Evolutionary conservation across 1,139 yeast genomes (phyloP), one percentile per base, ranked within the genome.

Genomic region (Saccharomyces hybrid): DNA sequence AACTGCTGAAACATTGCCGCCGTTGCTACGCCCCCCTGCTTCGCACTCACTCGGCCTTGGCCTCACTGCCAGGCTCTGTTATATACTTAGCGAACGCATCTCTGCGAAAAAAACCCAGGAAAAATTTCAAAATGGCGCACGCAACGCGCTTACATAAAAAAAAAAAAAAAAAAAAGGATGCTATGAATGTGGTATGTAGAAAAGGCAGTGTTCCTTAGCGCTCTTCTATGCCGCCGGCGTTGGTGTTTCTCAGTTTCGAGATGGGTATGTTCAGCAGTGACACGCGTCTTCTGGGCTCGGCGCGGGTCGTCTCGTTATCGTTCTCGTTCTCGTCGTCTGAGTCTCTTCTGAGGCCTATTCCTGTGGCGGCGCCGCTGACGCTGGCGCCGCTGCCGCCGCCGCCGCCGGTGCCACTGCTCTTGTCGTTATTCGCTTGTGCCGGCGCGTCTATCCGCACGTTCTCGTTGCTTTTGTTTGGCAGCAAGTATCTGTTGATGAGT

Each of bases 251-350:
- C 26, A 62, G 30, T 50, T 56, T 61, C 7, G 62, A 50, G 13
- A 62, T 58, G 6, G 63, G 63, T 16, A 61, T 60, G 50, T 58
- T 62, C 31, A 62, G 51, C n/a, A 62, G 47, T 5, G 63, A 62
- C 16, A 60, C 31, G 25, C 57, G 55, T 42, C 59, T 56, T 14
- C 57, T 51, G 8, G 54, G 32, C 16, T 42, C 42, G 50, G 20
- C 20, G 20, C 20, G 20, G 20, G 20, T 16, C 20, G 2, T 16
- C 20, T 16, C 20, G 20, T 2, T 16, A 16, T 16, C 2, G 20
- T 16, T 16, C 30, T 44, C 30, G 48, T 46, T 46, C 31, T 25
- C 20, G 6, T 26, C 14, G 8, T 25, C 20, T 3, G 48, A 9
- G 28, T 25, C 20, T 13, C 8, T 14, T 27, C 28, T 26, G 5